phyloP scores from a whole-genome alignment of 805 yeast species.

The Zygosaccharomyces pseudorouxii region DNA sequence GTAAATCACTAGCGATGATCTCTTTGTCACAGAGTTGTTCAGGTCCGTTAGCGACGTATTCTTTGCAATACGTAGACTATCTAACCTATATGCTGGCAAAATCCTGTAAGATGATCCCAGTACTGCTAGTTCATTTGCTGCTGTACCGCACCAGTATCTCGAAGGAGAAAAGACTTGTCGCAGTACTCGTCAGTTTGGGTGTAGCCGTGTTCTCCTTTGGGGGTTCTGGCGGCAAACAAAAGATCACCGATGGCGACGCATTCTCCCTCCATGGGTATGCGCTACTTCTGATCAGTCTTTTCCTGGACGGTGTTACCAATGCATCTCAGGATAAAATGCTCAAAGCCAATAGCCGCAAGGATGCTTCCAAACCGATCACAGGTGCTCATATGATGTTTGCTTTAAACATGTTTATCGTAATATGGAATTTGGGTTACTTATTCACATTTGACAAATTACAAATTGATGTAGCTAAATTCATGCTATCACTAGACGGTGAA shows the following conservation, averaged over 20 bases:
- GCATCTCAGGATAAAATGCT: conserved; percentile 89
- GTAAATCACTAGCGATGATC: conserved; percentile 44
- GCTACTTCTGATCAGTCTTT: conserved; percentile 55
- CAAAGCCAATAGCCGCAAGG: conserved; percentile 29
- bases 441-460: conserved; percentile 25
- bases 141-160: conserved; percentile 72
- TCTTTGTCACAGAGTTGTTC: conserved; percentile 75
- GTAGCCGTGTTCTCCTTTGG: conserved; percentile 72
- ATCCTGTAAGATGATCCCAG: conserved; percentile 91
- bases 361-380: conserved; percentile 41
- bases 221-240: conserved; percentile 33
- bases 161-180: conserved; percentile 70
- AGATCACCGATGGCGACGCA: conserved; percentile 36
- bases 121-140: conserved; percentile 75
- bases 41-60: conserved; percentile 75
- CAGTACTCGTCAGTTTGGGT: conserved; percentile 73
- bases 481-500: conserved; percentile 41
- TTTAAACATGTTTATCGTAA: conserved; percentile 43
- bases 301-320: conserved; percentile 88
- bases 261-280: conserved; percentile 49
- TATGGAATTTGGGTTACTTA: conserved; percentile 49
- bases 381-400: conserved; percentile 89
- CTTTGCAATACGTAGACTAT: conserved; percentile 80
- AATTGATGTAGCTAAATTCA: conserved; percentile 34
- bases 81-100: conserved; percentile 82